Evolutionary conservation across 345 rosid species (phyloP), one percentile per base, ranked within the genome.

Genomic region (Conringia planisiliqua): DNA sequence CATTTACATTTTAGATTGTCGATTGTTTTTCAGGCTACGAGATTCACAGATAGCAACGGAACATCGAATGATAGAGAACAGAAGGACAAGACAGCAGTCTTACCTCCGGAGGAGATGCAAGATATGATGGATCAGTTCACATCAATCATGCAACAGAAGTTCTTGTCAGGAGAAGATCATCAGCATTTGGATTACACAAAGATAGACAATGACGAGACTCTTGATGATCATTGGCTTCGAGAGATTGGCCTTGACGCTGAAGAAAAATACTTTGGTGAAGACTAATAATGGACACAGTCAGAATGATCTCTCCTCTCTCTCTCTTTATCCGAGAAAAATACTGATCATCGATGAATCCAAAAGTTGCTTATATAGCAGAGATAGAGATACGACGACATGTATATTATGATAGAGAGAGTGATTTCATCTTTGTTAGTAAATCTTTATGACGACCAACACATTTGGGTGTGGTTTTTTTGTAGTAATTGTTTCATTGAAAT

Each of bases 171-270:
- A 6, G 97, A 95, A 89, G 99, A 95, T 80, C 80, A 82, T 74
- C 82, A 82, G 78, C 90, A 90, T 79, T 77, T 90, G 36, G 99
- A 95, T 85, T 95, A 90, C 82, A 59, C 93, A 47, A 90, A 90
- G 83, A 95, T 95, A 70, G 97, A 95, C 44, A 80, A 84, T 0
- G 91, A 95, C 57, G 97, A 83, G 83, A 84, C 88, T 48, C 85
- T 92, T 66, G 99, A 95, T 79, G 99, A 92, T 84, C 99, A 92
- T 64, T 92, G 97, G 99, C 81, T 84, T 51, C 84, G 84, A 67
- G 97, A 95, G 82, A 88, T 83, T 70, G 82, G 82, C 35, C 83
- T 66, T 26, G 97, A 95, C 71, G 99, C 99, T 2, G 96, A 95
- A 80, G 99, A 92, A 43, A 90, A 84, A 81, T 95, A 92, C 81